Evolutionary conservation across 306 rosid genomes (phyloP).

Genomic region (Quercus mongolica): DNA sequence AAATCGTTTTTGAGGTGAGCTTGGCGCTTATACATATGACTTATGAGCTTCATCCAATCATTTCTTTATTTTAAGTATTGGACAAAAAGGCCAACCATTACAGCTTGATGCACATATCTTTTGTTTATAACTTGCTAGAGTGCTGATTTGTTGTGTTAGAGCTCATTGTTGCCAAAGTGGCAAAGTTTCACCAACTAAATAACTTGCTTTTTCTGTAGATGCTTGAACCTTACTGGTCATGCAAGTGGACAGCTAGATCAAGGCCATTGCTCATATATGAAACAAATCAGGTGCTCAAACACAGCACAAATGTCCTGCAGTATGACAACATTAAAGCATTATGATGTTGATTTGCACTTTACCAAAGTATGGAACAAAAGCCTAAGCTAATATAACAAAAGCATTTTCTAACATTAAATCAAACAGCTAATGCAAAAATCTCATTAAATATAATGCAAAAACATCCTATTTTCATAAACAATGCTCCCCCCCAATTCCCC

Average conservation of each 20-base stretch:
- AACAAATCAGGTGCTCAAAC: neutral
- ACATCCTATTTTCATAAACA: too few species aligned
- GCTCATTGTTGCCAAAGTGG: neutral
- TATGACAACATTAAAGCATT: neutral
- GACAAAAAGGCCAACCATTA: neutral
- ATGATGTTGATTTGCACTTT: neutral
- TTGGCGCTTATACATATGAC: neutral
- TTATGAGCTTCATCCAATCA: neutral
- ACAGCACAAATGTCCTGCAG: neutral
- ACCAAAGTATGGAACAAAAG: neutral
- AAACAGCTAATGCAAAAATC: neutral
- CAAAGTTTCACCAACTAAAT: neutral
- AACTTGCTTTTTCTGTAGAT: neutral
- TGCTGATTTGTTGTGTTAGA: neutral
- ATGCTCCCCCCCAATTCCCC: too few species aligned
- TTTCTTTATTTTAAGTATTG: neutral
- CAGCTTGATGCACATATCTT: neutral
- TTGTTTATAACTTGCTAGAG: neutral
- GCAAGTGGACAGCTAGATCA: neutral
- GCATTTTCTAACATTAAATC: neutral
- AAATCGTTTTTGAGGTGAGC: neutral
- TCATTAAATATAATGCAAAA: neutral
- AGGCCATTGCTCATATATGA: neutral
- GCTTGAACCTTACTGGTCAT: neutral
- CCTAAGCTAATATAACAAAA: neutral